Percentiles rank a stretch among this genome's conserved stretches.
Evolutionary conservation across 805 yeast species (phyloP).

Genomic region (Kazachstania bromeliacearum): DNA sequence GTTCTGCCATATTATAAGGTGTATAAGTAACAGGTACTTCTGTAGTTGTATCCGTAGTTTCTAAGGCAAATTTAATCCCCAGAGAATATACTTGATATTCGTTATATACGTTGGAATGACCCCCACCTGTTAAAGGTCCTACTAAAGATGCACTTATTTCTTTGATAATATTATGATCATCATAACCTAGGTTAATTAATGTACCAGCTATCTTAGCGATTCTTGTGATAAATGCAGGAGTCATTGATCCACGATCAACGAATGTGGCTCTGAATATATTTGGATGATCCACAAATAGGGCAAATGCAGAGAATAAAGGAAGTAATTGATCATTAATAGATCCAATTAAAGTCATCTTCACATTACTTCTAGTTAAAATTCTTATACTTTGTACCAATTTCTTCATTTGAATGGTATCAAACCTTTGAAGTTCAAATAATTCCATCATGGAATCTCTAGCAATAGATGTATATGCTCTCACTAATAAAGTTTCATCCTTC

Average conservation of each 20-base stretch:
- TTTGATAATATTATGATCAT: constrained; percentile 78
- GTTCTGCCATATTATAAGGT: constrained; percentile 50
- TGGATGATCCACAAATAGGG: constrained; percentile 79
- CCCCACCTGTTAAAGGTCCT: constrained; percentile 91
- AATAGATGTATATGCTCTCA: constrained; percentile 82
- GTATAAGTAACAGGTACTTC: constrained; percentile 31
- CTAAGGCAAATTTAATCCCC: constrained; percentile 65
- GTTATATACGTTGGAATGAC: constrained; percentile 84
- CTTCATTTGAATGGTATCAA: constrained; percentile 60
- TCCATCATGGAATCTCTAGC: constrained; percentile 83
- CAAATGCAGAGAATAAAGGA: constrained; percentile 81
- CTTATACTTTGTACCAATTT: constrained; percentile 61
- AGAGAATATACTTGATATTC: constrained; percentile 76
- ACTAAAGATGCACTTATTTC: constrained; percentile 74
- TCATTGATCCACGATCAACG: constrained; percentile 69
- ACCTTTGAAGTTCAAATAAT: constrained; percentile 78
- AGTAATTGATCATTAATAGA: constrained; percentile 91
- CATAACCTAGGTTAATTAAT: constrained; percentile 63
- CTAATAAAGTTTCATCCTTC: constrained; percentile 71
- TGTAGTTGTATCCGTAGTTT: constrained; percentile 52
- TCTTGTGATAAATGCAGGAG: constrained; percentile 71
- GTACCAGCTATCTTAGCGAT: constrained; percentile 66
- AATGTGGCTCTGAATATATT: constrained; percentile 83
- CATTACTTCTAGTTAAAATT: constrained; percentile 56
- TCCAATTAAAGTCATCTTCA: constrained; percentile 74